Conservation (phyloP, 805 yeast species). For the Hanseniaspora jakobsenii region DNA sequence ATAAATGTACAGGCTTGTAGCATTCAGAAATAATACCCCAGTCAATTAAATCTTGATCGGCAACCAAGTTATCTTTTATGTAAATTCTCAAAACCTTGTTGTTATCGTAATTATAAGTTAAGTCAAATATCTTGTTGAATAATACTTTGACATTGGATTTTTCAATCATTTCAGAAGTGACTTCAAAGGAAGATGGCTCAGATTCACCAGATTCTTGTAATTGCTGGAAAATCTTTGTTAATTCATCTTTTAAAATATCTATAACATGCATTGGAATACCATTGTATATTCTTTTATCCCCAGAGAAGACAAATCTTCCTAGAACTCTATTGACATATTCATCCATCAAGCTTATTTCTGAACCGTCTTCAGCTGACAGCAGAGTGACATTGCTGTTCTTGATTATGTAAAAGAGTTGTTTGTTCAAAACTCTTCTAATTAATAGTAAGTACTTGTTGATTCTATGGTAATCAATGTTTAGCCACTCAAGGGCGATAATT, state of each 20-base stretch:
- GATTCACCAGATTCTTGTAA: slow-evolving; percentile 37
- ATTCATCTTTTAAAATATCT: slow-evolving; percentile 75
- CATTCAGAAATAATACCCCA: slow-evolving; percentile 43
- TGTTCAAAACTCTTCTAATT: slow-evolving; percentile 62
- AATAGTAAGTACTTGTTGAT: slow-evolving; percentile 75
- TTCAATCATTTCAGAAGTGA: slow-evolving; percentile 27
- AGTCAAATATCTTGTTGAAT: slow-evolving; percentile 46
- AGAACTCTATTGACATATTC: slow-evolving; percentile 36
- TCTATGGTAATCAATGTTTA: slow-evolving; percentile 66
- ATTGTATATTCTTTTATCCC: slow-evolving; percentile 47
- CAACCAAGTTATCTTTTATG: slow-evolving; percentile 52
- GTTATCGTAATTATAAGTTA: slow-evolving; percentile 37
- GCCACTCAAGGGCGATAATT: slow-evolving; percentile 72
- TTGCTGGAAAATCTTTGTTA: slow-evolving; percentile 50
- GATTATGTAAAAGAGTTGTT: slow-evolving; percentile 45
- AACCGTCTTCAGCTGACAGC: slow-evolving; percentile 57
- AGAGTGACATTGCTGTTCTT: slow-evolving; percentile 29
- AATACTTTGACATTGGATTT: slow-evolving; percentile 44
- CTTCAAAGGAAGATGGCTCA: slow-evolving; percentile 29
- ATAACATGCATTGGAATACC: slow-evolving; percentile 76
- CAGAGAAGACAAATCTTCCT: slow-evolving; percentile 41
- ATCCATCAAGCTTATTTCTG: slow-evolving; percentile 34
- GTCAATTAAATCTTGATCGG: slow-evolving; percentile 46
- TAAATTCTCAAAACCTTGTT: slow-evolving; percentile 55
- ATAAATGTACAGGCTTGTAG: slow-evolving; percentile 11